Conservation (phyloP, 768 basidiomycete genomes). For the Naganishia kalamii region DNA sequence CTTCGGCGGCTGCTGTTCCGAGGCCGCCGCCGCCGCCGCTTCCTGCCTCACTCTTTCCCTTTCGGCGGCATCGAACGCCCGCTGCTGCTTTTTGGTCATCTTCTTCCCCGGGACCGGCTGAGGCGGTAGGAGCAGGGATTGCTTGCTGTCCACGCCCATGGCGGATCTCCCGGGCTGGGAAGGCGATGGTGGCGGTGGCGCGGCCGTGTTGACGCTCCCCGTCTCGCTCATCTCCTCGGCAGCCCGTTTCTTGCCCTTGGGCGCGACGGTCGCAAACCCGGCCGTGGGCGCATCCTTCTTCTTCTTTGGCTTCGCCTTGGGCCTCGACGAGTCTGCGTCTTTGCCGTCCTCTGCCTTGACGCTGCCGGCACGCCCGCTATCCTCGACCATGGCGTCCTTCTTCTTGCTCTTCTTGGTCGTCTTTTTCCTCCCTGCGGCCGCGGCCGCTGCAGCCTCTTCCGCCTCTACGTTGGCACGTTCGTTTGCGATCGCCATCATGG, state of each 20-base stretch:
- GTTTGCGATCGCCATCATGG: slow-evolving; percentile 13
- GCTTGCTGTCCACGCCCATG: not conserved
- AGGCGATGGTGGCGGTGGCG: slow-evolving; percentile 2
- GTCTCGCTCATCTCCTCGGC: slow-evolving; percentile 20
- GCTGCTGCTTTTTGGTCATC: slow-evolving; percentile 51
- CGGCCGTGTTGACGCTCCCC: slow-evolving; percentile 7
- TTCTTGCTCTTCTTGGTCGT: slow-evolving; percentile 12
- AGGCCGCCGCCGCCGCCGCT: not conserved
- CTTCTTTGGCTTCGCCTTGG: slow-evolving; percentile 16
- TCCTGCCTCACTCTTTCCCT: slow-evolving; percentile 10
- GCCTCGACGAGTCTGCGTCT: not conserved
- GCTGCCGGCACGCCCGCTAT: slow-evolving; percentile 2
- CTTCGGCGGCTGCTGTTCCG: not conserved
- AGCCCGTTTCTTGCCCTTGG: slow-evolving; percentile 19
- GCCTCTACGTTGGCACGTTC: slow-evolving; percentile 12
- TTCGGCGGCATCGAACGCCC: slow-evolving; percentile 47
- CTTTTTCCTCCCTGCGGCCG: slow-evolving; percentile 1
- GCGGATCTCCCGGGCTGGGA: not conserved
- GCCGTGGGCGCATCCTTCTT: slow-evolving; percentile 13
- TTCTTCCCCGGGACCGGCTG: not conserved
- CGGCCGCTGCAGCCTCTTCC: not conserved
- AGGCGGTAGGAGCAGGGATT: not conserved
- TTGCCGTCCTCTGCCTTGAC: slow-evolving; percentile 3
- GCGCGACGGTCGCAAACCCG: not conserved
- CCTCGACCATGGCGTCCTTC: not conserved